A percentile compares a stretch with the other conserved stretches of the same genome.
phyloP scores from a whole-genome alignment of 2,329 filamentous ascomycete genomes.

The Venturia carpophila region DNA sequence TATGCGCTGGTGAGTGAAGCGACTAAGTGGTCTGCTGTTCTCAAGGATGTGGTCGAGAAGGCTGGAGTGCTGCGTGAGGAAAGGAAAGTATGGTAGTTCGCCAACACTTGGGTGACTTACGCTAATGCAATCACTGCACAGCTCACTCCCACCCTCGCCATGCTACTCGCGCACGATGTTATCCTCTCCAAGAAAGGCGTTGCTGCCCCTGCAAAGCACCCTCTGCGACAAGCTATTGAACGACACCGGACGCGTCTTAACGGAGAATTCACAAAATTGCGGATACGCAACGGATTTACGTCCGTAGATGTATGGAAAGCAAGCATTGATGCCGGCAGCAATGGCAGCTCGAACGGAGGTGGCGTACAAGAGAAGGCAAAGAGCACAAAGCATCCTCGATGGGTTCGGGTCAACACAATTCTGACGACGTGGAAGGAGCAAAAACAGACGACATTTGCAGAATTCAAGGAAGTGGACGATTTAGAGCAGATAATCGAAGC shows the following conservation, averaged over 20 bases:
- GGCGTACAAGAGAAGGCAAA: conserved; percentile 32
- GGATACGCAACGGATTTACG: conserved; percentile 62
- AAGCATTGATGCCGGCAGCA: conserved; percentile 42
- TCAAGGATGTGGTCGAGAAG: conserved; percentile 84
- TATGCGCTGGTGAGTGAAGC: conserved; percentile 83
- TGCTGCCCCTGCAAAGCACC: conserved; percentile 70
- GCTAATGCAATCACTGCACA: conserved; percentile 32
- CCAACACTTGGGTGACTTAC: background rate
- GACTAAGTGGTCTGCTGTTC: conserved; percentile 78
- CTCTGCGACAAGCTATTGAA: conserved; percentile 65
- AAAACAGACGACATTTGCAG: conserved; percentile 64
- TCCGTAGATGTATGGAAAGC: conserved; percentile 59
- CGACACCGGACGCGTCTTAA: conserved; percentile 72
- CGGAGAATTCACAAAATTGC: conserved; percentile 74
- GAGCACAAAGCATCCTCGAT: conserved; percentile 63
- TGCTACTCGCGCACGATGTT: conserved; percentile 81
- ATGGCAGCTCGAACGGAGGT: conserved; percentile 24
- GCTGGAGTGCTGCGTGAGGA: conserved; percentile 70
- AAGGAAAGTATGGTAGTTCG: conserved; percentile 57
- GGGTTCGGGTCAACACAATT: conserved; percentile 81
- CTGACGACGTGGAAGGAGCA: conserved; percentile 63
- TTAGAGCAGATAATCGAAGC: conserved; percentile 50
- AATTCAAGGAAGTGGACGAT: conserved; percentile 49
- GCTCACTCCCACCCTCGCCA: conserved; percentile 70
- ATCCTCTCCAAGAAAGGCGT: conserved; percentile 75